Conservation (phyloP, 352 stramenopile genomes). For the Lagenidium giganteum region DNA sequence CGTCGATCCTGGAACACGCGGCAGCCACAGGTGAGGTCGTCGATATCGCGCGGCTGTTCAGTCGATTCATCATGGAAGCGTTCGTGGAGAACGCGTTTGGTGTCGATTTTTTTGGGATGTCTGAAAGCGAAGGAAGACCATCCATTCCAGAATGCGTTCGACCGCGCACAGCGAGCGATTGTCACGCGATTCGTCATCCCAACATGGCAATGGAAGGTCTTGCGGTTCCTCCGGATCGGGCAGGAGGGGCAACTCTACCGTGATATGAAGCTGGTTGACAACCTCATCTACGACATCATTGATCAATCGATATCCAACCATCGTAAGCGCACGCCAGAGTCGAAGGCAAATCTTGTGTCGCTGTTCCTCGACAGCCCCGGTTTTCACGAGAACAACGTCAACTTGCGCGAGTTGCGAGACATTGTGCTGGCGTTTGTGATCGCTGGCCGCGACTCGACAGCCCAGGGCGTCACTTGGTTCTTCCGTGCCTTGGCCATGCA, state of each 20-base stretch:
- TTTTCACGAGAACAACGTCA: no score
- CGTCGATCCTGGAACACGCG: constrained; percentile 15
- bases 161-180: constrained; percentile 13
- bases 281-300: constrained; percentile 32
- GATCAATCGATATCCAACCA: constrained; percentile 26
- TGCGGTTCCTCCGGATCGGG: constrained; percentile 27
- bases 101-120: constrained; percentile 6
- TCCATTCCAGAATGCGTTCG: constrained; percentile 18
- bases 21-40: constrained; percentile 1
- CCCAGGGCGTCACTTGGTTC: constrained; percentile 55
- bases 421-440: constrained; percentile 44
- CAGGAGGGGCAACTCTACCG: constrained; percentile 24
- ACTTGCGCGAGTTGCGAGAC: constrained; percentile 27
- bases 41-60: constrained; percentile 14
- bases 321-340: no score
- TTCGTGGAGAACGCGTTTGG: constrained; percentile 24
- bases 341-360: no score
- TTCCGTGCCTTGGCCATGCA: constrained; percentile 40
- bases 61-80: constrained; percentile 19
- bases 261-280: constrained; percentile 30
- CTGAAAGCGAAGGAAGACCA: constrained; percentile 11
- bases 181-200: constrained; percentile 30
- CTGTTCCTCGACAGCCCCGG: constrained; percentile 8
- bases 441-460: constrained; percentile 45
- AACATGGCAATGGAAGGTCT: constrained; percentile 37